Evolutionary conservation across 2,329 filamentous ascomycete species (phyloP).

Genomic region (Apiospora kogelbergensis): DNA sequence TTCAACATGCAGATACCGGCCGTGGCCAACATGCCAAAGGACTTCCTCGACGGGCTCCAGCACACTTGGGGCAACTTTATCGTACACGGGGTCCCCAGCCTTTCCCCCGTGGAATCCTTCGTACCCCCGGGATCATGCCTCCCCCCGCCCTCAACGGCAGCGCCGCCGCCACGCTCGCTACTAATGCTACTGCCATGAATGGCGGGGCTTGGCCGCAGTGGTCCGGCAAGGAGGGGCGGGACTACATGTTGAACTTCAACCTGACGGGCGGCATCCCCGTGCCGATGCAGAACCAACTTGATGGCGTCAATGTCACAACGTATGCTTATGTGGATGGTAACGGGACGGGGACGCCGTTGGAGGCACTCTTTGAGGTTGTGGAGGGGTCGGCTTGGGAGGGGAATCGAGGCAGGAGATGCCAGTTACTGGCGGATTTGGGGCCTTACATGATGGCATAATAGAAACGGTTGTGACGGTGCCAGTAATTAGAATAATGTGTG

Average conservation of each 20-base stretch:
- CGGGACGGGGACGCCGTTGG: constrained; percentile 22
- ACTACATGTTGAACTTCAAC: constrained; percentile 43
- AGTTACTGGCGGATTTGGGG: constrained; percentile 17
- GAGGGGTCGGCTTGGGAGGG: constrained; percentile 48
- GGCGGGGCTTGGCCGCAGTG: constrained; percentile 35
- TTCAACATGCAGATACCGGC: constrained; percentile 25
- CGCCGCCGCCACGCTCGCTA: constrained; percentile 24
- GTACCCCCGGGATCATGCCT: too few species aligned
- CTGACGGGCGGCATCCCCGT: constrained; percentile 40
- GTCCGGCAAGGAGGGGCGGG: constrained; percentile 29
- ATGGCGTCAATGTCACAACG: constrained; percentile 25
- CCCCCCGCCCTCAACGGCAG: too few species aligned
- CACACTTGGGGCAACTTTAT: constrained; percentile 49
- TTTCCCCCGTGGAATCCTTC: constrained; percentile 27
- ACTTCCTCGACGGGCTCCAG: constrained; percentile 37
- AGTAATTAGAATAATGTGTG: background rate
- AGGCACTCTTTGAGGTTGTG: constrained; percentile 34
- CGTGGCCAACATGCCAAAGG: constrained; percentile 20
- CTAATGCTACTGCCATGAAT: constrained; percentile 25
- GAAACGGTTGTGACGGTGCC: background rate
- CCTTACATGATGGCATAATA: background rate
- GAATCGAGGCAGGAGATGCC: constrained; percentile 44
- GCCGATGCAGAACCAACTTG: constrained; percentile 14
- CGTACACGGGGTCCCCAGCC: constrained; percentile 38
- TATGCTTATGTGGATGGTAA: constrained; percentile 35